Base-by-base conservation (phyloP, 1,284 basidiomycete genomes). In the Pyrrhoderma lamaoense region DNA sequence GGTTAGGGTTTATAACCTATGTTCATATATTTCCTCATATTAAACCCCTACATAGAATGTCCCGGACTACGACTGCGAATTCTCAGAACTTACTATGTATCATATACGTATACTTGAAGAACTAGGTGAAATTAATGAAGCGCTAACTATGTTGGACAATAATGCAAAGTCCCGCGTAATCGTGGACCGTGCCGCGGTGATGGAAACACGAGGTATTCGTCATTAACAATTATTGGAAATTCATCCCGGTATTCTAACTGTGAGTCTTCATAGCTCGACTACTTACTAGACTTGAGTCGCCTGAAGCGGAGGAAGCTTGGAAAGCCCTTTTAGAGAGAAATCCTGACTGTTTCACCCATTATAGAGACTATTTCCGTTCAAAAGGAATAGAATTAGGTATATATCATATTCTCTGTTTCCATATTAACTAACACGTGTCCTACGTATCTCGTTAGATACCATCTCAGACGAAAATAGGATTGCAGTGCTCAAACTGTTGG, bases 21-120 rank as follows among this genome's bases (percentile, higher is more conserved):
- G 36, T 23, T 46, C 8, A 27, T 16, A 21, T 40, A 18, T 48
- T 54, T 50, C n/a, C 8, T 37, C 45, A 39, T 46, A 47, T 40
- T 23, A 23, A 7, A 36, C 44, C 8, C n/a, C 8, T 31, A 18
- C n/a, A 47, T 18, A 89, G 85, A 81, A 87, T 57, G 72, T 89
- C 22, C 79, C 86, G 42, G 69, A 80, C 57, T 81, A 85, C 58
- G 91, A 95, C 61, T 72, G 82, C 53, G 95, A 98, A 61, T 85
- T 90, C 59, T 88, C 87, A 0, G 94, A 98, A 69, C 74, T 88
- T 1, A 65, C 90, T 23, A 71, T 97, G 27, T 95, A 93, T 65
- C 85, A 95, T 61, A 70, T 95, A 51, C 75, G 73, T 40, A 62
- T 97, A 2, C 75, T 94, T 34, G 86, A 94, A 60, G 85, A 93